Base-by-base conservation (phyloP, 257 asterid genomes). In the Galeopsis tetrahit region DNA sequence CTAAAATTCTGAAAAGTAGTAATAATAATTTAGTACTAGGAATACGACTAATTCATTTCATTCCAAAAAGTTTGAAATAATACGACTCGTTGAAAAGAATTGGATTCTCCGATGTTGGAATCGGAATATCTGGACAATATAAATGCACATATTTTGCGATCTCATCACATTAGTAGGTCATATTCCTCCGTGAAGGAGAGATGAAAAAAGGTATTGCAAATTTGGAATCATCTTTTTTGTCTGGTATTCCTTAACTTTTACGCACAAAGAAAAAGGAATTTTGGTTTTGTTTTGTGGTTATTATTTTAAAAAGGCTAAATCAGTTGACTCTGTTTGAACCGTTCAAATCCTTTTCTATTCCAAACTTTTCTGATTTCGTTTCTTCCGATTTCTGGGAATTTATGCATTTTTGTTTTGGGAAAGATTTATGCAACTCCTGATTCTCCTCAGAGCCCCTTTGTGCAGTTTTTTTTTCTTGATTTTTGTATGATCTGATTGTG, bases 271-370 rank as follows among this genome's bases (percentile, higher is more conserved):
- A 32, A 11, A 21, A 1, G 21, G 7, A 13, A 11, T 48, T 6
- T 36, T 5, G 2, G 57, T 40, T 38, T 21, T 35, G 10, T 11
- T 21, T 35, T 5, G n/a, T 11, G 49, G 2, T 40, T 7, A 17
- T 11, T 59, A n/a, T 15, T 36, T 33, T 2, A 38, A 62, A 14
- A 7, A 64, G 55, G 55, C 61, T 52, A 36, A 64, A 78, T 53
- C 31, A 44, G 31, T 39, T 69, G 69, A 55, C 76, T 63, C 14
- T 69, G 39, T 46, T 53, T 63, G 66, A 74, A 46, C 74, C 43
- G 17, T 56, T 68, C 61, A 14, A 15, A 15, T 71, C 34, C 14
- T 63, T 39, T 14, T 73, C 43, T 5, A 10, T 42, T 55, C 15
- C 10, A 5, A 13, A 7, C n/a, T 32, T 73, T 48, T 42, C 9